These are phyloP conservation scores for Henckelia pumila DNA, from an alignment of 257 asterid species.

Conservation along the genomic window DNA sequence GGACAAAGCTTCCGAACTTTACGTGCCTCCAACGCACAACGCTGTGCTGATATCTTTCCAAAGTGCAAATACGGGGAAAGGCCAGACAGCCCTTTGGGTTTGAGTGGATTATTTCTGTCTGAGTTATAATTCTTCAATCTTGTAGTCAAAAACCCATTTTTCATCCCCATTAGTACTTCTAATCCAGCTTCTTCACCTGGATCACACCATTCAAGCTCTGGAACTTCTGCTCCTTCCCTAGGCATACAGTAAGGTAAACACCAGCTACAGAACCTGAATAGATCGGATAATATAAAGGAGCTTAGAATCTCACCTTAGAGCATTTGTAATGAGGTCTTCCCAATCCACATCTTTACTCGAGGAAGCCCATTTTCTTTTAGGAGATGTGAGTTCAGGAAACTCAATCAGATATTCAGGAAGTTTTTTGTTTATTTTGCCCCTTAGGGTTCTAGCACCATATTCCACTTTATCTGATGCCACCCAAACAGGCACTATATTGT, in stretches of 20 bases:
- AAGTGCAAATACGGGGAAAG: slow-evolving; percentile 98
- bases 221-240: slow-evolving; percentile 96
- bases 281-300: slow-evolving; percentile 3
- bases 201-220: slow-evolving; percentile 94
- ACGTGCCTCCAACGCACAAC: slow-evolving; percentile 87
- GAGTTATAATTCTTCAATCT: slow-evolving; percentile 66
- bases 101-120: slow-evolving; percentile 84
- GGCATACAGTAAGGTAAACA: slow-evolving; percentile 28
- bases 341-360: slow-evolving; percentile 46
- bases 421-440: slow-evolving; percentile 72
- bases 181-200: slow-evolving; percentile 86
- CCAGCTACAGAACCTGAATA: slow-evolving; percentile 17
- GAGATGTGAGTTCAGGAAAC: slow-evolving; percentile 55
- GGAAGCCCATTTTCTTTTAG: slow-evolving; percentile 51
- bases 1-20: slow-evolving; percentile 53
- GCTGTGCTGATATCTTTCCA: slow-evolving; percentile 92
- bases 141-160: slow-evolving; percentile 64
- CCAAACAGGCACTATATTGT: slow-evolving; percentile 91
- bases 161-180: slow-evolving; percentile 62
- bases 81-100: slow-evolving; percentile 81
- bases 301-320: slow-evolving; percentile 51
- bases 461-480: slow-evolving; percentile 87
- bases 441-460: slow-evolving; percentile 79
- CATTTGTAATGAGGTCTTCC: slow-evolving; percentile 58
- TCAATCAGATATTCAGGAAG: slow-evolving; percentile 78